Conservation (phyloP, 2,329 filamentous ascomycete species). For the Neofusicoccum laricinum region DNA sequence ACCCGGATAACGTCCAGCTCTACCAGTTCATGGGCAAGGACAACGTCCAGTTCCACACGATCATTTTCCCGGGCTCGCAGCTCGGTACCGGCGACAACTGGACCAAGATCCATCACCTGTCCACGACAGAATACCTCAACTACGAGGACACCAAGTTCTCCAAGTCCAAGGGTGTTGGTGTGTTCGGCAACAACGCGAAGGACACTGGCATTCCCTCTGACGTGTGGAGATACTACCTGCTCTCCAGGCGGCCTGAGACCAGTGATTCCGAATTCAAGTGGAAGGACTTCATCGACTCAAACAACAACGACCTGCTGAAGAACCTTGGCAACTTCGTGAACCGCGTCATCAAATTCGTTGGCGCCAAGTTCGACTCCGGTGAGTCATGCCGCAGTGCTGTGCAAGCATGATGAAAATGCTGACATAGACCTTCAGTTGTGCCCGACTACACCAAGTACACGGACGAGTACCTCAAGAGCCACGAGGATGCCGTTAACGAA, state of each 20-base stretch:
- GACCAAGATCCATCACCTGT: slow-evolving; percentile 86
- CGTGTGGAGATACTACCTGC: slow-evolving; percentile 91
- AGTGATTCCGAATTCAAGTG: slow-evolving; percentile 89
- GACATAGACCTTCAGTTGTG: slow-evolving; percentile 44
- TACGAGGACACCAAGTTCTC: slow-evolving; percentile 75
- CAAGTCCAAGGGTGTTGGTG: slow-evolving; percentile 84
- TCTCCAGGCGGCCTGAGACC: slow-evolving; percentile 80
- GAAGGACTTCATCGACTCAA: slow-evolving; percentile 75
- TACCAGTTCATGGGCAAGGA: slow-evolving; percentile 95
- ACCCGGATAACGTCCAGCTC: slow-evolving; percentile 80
- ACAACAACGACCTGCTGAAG: slow-evolving; percentile 85
- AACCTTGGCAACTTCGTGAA: slow-evolving; percentile 63
- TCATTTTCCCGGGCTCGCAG: slow-evolving; percentile 87
- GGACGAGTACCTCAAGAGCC: slow-evolving; percentile 37
- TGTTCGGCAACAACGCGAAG: slow-evolving; percentile 86
- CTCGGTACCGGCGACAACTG: slow-evolving; percentile 80
- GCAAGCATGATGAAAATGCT: not conserved
- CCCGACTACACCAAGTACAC: slow-evolving; percentile 62
- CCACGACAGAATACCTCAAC: slow-evolving; percentile 37
- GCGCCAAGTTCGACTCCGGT: slow-evolving; percentile 68
- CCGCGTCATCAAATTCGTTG: slow-evolving; percentile 64
- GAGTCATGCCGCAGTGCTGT: not conserved
- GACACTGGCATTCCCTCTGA: slow-evolving; percentile 80
- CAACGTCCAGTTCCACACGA: slow-evolving; percentile 82
- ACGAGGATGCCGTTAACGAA: slow-evolving; percentile 62